Evolutionary conservation across 164 flowering plant species (phyloP).

Genomic region (Sextonia rubra): DNA sequence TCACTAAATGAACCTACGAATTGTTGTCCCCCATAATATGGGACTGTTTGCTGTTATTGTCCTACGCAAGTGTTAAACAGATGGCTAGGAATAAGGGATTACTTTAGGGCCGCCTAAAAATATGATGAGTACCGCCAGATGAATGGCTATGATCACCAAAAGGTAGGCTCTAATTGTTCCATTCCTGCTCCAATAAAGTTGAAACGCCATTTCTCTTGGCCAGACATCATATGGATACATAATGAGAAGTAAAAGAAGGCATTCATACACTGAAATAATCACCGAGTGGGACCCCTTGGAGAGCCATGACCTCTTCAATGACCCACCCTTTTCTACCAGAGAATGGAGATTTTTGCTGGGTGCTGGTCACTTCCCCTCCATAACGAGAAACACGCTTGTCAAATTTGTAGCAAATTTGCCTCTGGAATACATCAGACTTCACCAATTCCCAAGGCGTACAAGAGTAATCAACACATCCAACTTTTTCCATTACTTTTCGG

Average conservation of each 20-base stretch:
- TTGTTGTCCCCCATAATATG: background rate
- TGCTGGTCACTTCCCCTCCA: constrained; percentile 82
- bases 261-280: constrained; percentile 75
- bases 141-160: background rate
- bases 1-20: background rate
- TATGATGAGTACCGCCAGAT: background rate
- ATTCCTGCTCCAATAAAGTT: background rate
- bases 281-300: constrained; percentile 83
- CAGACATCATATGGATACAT: background rate
- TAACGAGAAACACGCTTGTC: constrained; percentile 65
- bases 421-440: constrained; percentile 63
- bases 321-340: constrained; percentile 68
- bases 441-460: constrained; percentile 78
- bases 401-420: constrained; percentile 71
- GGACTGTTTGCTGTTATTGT: background rate
- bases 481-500: constrained; percentile 66
- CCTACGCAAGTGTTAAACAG: background rate
- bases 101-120: background rate
- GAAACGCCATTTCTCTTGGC: background rate
- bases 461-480: constrained; percentile 74
- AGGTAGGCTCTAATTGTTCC: background rate
- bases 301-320: constrained; percentile 83
- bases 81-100: background rate
- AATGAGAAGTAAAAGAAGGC: background rate
- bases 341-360: constrained; percentile 69